Base-by-base conservation (phyloP, 2,329 filamentous ascomycete species). In the Aspergillus costaricaensis region DNA sequence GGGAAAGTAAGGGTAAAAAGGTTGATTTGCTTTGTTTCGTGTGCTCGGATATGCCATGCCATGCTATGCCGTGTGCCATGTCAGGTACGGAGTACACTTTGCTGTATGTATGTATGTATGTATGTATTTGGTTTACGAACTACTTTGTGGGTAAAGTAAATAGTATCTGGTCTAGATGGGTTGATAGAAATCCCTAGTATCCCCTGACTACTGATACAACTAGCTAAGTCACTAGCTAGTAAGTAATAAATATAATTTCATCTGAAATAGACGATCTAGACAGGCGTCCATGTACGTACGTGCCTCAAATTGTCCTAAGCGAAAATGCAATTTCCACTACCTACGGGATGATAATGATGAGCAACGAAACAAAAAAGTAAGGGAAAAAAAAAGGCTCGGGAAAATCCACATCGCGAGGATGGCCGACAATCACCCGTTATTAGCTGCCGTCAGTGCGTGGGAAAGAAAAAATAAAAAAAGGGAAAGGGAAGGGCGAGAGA, bases 401-500 rank as follows among this genome's bases (percentile, higher is more conserved):
- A 32, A 50, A 27, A 50, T 50, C 47, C 47, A 50, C 21, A 25
- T 17, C 25, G 30, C 36, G 38, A 62, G 30, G 25, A 48, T 41
- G 43, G 39, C 57, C 57, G 62, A 64, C 54, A 62, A 64, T 65
- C 62, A 63, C 47, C 65, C 65, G 65, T 58, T 43, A n/a, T 51
- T 61, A 62, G 65, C 57, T 49, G 39, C 25, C 41, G 59, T 61
- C 59, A 59, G 59, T 65, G 62, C 48, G 49, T 55, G 39, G 49
- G 55, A 39, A 43, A 15, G 25, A 8, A 36, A 49, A 30, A 8
- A 1, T 19, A 51, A 43, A 36, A 38, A 49, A 17, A 9, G 7
- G 15, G 5, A 44, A 44, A 44, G 41, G 12, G 12, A 12, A 30
- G 27, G 27, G 27, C 27, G 27, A 6, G 5, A 23, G 23, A 23